Evolutionary conservation across 208 protist species (phyloP).

Genomic region (Porcisia hertigi): DNA sequence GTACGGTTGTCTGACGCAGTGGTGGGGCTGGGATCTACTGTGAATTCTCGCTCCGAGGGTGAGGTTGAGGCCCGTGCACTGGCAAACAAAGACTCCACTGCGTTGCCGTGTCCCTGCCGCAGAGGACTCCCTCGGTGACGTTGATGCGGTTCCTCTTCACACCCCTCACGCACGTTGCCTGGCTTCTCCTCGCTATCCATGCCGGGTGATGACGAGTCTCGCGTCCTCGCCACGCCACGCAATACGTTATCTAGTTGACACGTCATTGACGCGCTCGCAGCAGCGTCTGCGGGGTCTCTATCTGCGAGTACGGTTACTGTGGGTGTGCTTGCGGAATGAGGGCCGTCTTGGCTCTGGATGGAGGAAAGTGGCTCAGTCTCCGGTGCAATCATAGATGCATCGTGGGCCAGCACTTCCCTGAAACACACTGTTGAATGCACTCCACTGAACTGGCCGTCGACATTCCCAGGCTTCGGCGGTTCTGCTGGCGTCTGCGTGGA

Average conservation of each 20-base stretch:
- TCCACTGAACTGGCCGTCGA: background rate
- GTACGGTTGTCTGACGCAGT: background rate
- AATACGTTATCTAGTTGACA: background rate
- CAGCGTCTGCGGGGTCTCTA: background rate
- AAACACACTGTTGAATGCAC: background rate
- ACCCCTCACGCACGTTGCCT: background rate
- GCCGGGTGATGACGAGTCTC: background rate
- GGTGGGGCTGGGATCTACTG: background rate
- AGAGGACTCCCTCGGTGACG: background rate
- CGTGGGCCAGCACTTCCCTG: background rate
- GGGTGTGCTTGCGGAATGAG: background rate
- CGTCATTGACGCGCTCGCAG: background rate
- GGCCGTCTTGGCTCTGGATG: background rate
- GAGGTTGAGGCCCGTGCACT: background rate
- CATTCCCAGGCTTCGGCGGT: background rate
- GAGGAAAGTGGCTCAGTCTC: background rate
- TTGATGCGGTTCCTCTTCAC: background rate
- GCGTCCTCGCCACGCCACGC: background rate
- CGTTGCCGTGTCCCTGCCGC: background rate
- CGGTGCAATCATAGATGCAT: background rate
- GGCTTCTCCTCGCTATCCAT: background rate
- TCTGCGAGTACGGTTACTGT: background rate
- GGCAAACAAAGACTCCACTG: background rate
- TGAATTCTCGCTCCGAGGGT: background rate
- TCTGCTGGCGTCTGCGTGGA: conserved; percentile 1